phyloP scores from a whole-genome alignment of 371 early-diverging fungal genomes.

The Lichtheimia ramosa region DNA sequence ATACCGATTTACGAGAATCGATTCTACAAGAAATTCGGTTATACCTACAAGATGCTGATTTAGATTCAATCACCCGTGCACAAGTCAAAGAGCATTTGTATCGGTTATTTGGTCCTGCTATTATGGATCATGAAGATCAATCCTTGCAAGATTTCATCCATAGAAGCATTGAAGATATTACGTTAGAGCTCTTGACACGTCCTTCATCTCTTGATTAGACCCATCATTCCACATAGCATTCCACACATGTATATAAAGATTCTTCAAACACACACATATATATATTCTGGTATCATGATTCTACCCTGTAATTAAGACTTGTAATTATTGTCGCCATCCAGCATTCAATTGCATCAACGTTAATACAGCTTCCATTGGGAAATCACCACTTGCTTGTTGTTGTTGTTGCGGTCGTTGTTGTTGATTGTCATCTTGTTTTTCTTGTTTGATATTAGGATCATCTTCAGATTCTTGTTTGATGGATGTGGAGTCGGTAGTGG shows the following conservation, averaged over 20 bases:
- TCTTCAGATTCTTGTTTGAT: conserved; percentile 1
- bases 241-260: background rate
- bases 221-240: background rate
- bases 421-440: background rate
- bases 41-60: conserved; percentile 28
- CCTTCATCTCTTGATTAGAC: conserved; percentile 2
- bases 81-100: conserved; percentile 37
- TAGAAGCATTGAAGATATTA: conserved; percentile 28
- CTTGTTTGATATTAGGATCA: background rate
- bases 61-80: conserved; percentile 32
- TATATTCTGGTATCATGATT: background rate
- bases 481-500: background rate
- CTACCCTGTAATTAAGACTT: no score
- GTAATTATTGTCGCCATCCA: conserved; percentile 58
- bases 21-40: conserved; percentile 20
- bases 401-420: conserved; percentile 12
- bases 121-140: conserved; percentile 13
- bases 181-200: conserved; percentile 18
- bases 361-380: conserved; percentile 67
- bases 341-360: conserved; percentile 66
- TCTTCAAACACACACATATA: background rate
- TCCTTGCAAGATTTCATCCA: conserved; percentile 17
- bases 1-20: background rate
- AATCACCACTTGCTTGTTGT: conserved; percentile 38
- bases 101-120: conserved; percentile 17